Percentiles rank a stretch among this genome's conserved stretches.
Evolutionary conservation across 1,284 basidiomycete genomes (phyloP).

Genomic region (Puccinia polysora): DNA sequence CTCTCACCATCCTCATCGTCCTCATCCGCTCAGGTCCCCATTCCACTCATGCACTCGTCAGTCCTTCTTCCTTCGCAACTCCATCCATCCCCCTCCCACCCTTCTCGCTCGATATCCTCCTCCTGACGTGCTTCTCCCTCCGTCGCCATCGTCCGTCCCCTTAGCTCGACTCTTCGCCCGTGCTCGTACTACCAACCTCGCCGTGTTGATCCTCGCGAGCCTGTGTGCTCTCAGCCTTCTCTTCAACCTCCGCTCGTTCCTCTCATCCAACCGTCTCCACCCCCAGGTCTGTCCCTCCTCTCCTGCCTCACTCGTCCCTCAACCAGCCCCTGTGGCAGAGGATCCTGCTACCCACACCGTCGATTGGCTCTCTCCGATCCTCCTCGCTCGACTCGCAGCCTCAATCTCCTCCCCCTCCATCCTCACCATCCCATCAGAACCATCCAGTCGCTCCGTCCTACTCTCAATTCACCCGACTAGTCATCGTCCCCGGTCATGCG

Average conservation of each 20-base stretch:
- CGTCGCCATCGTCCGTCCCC: too few species aligned
- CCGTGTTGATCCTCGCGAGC: conserved; percentile 9
- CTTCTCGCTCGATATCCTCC: too few species aligned
- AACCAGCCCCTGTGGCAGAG: background rate
- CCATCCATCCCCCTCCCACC: too few species aligned
- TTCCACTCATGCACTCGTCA: too few species aligned
- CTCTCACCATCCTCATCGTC: too few species aligned
- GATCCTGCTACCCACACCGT: too few species aligned
- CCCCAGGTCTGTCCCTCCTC: conserved; percentile 4
- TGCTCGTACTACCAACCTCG: conserved; percentile 20
- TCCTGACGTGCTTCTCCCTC: too few species aligned
- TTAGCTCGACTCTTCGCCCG: conserved; percentile 8
- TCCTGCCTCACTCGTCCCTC: background rate
- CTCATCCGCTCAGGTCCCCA: too few species aligned
- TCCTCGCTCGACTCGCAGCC: background rate
- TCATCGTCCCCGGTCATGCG: conserved; percentile 37
- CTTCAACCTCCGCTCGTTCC: conserved; percentile 8
- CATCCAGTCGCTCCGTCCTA: conserved; percentile 11
- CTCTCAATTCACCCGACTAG: conserved; percentile 5
- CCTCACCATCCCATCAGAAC: background rate
- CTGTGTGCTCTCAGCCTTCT: conserved; percentile 2
- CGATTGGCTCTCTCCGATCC: background rate
- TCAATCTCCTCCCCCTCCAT: background rate
- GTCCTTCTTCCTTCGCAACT: too few species aligned
- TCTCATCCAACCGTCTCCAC: background rate